Evolutionary conservation across 345 rosid species (phyloP), one percentile per base, ranked within the genome.

Genomic region (Aquilaria yunnanensis): DNA sequence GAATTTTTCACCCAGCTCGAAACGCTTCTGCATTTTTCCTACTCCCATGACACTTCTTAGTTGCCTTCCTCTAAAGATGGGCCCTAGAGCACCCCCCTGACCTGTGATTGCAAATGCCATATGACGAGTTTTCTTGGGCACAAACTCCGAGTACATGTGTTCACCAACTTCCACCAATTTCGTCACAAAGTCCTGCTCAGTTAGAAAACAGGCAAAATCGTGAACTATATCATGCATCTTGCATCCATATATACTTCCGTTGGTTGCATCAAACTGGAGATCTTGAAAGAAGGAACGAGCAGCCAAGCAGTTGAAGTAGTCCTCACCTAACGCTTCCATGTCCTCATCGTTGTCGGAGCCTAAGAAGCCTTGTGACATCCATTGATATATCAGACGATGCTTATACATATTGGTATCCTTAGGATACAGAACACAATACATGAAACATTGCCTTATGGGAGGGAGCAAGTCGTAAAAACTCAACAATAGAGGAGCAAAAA

Each of bases 141-240:
- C 32, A 29, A 29, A 29, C 9, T 60, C 54, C 34, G 2, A 12
- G 14, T 34, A 32, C 9, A 16, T 14, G 3, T 33, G 10, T 51
- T 11, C 33, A 5, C 11, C 14, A 12, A 10, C 30, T 50, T 57
- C 60, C 10, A 51, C 52, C 14, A 56, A 68, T 9, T 32, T 1
- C 32, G 31, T 63, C 0, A 30, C 11, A 5, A 65, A 70, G 41
- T 70, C 78, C 7, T 50, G 61, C 56, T 52, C 54, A 6, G 68
- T 30, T 13, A 70, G 62, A 46, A 61, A 61, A 47, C 33, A 75
- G 12, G 68, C 68, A 46, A 70, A 65, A 33, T 68, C 78, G 51
- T 67, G 73, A 23, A 70, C 70, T 14, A 77, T 54, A 14, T 65
- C 75, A 14, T 70, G 73, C 62, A 72, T 77, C 52, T 69, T 77